Evolutionary conservation across 805 yeast genomes (phyloP), one percentile per base, ranked within the genome.

Genomic region (Maudiozyma barnettii): DNA sequence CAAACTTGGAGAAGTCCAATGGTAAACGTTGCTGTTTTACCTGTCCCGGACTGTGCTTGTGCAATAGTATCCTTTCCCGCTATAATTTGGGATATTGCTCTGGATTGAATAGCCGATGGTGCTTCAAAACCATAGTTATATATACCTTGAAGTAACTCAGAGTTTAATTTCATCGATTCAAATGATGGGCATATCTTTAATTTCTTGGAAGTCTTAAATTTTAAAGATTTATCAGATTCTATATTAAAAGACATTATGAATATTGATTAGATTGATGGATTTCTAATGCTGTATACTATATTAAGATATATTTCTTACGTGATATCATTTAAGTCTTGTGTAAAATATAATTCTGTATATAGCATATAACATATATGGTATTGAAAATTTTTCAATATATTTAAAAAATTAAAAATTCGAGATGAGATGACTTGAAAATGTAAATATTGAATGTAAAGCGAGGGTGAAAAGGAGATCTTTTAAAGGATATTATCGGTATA

Each of bases 1-100:
- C 93, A 77, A 53, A 79, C 85, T 70, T 93, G 95, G 54, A 93
- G 73, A 75, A 89, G 85, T 22, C 96, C 91, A 56, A 93, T 91
- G 45, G 97, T 77, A 71, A 93, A 93, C n/a, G 99, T 93, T 44
- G 98, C 99, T 2, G 99, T 93, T 69, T 93, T 93, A 70, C 99
- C 99, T 21, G 99, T 93, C 65, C 99, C 99, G 9, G 96, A 88
- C 69, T 93, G 99, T 39, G 99, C 98, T 71, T 93, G 99, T 43
- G 98, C 98, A 51, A 93, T 81, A 36, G 89, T 90, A 67, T 93
- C 99, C 65, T 88, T 81, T 33, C 97, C 98, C 56, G 82, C 79
- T 55, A 89, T 86, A 64, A 93, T 90, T 64, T 95, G 99, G 65
- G 85, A 74, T 55, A 93, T 93, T 48, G 98, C 99, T 65, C 98